phyloP scores from a whole-genome alignment of 2,329 filamentous ascomycete species.

The Pyrenochaeta sp. region DNA sequence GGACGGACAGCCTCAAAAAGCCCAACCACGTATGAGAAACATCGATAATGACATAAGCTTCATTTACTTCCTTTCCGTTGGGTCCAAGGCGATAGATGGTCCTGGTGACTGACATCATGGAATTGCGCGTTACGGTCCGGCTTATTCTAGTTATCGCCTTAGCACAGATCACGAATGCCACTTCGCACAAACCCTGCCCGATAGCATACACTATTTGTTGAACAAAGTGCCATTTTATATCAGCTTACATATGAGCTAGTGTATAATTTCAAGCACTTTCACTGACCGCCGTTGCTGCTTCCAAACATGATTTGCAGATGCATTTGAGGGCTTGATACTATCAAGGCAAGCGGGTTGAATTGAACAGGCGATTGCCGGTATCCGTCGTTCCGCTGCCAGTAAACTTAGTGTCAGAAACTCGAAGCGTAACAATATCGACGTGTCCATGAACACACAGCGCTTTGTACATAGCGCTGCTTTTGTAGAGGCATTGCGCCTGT shows the following conservation, averaged over 20 bases:
- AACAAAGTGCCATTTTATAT: too few relatives aligned
- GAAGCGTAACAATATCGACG: constrained; percentile 58
- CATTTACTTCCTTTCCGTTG: neutral
- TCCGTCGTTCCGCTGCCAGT: constrained; percentile 63
- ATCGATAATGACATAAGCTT: neutral
- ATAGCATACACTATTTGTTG: too few relatives aligned
- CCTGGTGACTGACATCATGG: neutral
- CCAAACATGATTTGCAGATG: too few relatives aligned
- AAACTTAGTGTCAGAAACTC: constrained; percentile 65
- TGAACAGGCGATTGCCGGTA: constrained; percentile 68
- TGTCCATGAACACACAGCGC: constrained; percentile 5
- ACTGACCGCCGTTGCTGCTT: too few relatives aligned
- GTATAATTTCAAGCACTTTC: too few relatives aligned
- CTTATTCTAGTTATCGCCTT: neutral
- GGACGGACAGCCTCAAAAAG: neutral
- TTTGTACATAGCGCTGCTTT: neutral
- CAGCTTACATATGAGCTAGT: too few relatives aligned
- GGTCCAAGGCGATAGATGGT: neutral
- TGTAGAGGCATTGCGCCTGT: constrained; percentile 49
- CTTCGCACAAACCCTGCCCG: too few relatives aligned
- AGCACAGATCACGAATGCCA: neutral
- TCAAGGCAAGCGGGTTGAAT: constrained; percentile 53
- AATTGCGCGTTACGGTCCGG: neutral
- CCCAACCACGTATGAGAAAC: neutral
- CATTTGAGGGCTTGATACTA: too few relatives aligned